Evolutionary conservation across 805 yeast genomes (phyloP).

Genomic region (Kazachstania bromeliacearum): DNA sequence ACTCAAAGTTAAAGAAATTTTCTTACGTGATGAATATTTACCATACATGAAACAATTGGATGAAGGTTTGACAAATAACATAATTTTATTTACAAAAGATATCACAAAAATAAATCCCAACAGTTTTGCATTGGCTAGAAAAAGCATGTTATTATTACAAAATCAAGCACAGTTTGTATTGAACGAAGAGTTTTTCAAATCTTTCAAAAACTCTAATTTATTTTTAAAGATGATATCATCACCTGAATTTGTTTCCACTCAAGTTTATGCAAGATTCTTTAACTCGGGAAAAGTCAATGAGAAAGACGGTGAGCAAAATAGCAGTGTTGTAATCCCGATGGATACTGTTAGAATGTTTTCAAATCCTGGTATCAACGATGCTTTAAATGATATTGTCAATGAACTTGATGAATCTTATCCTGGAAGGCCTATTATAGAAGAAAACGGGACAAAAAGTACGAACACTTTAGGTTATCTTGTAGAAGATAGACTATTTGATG

Average conservation of each 20-base stretch:
- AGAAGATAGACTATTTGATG: neutral
- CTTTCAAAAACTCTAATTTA: conserved; percentile 49
- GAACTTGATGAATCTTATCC: conserved; percentile 4
- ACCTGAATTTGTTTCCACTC: conserved; percentile 28
- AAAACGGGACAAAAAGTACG: conserved; percentile 6
- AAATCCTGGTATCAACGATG: conserved; percentile 28
- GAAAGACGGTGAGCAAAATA: conserved; percentile 9
- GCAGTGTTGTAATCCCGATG: neutral
- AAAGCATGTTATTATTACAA: conserved; percentile 52
- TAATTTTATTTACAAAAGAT: conserved; percentile 7
- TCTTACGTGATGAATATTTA: conserved; percentile 13
- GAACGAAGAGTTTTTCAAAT: conserved; percentile 45
- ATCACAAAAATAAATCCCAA: conserved; percentile 4
- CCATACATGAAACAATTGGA: conserved; percentile 17
- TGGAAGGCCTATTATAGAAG: neutral
- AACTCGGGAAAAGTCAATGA: conserved; percentile 12
- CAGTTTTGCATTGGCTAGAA: conserved; percentile 39
- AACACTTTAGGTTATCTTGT: neutral
- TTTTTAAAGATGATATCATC: conserved; percentile 46
- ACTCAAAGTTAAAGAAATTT: conserved; percentile 13
- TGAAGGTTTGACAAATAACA: conserved; percentile 12
- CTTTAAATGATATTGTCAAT: conserved; percentile 24
- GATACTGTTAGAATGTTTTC: conserved; percentile 11
- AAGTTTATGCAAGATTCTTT: conserved; percentile 15
- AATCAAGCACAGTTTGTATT: conserved; percentile 41